phyloP scores from a whole-genome alignment of 176 grass and related monocot species.

The Rhipidocladum racemiflorum region DNA sequence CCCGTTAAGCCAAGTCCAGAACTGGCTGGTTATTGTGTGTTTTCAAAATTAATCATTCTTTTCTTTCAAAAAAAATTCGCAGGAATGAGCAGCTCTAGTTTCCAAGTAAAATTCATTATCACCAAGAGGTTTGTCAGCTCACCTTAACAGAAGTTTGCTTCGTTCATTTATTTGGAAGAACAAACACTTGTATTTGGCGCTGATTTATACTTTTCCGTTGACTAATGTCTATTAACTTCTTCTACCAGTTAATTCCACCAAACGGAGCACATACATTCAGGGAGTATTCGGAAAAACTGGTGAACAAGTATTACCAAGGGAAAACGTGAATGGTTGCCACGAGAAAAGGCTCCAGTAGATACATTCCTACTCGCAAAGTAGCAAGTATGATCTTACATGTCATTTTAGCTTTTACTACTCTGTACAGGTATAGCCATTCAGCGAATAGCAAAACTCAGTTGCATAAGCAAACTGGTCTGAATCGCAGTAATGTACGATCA shows the following conservation, averaged over 20 bases:
- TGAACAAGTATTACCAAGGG: constrained; percentile 67
- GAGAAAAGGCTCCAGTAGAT: not conserved
- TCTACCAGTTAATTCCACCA: constrained; percentile 63
- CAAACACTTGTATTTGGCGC: not conserved
- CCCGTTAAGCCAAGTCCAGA: too few relatives aligned
- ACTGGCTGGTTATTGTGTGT: too few relatives aligned
- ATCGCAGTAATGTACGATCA: not conserved
- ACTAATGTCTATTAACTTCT: not conserved
- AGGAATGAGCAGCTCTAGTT: constrained; percentile 78
- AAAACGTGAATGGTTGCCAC: constrained; percentile 20
- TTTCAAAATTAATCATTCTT: not conserved
- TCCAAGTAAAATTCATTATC: constrained; percentile 63
- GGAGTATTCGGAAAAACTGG: constrained; percentile 73
- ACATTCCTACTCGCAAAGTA: not conserved
- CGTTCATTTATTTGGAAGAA: not conserved
- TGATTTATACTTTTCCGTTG: not conserved
- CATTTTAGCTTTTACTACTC: not conserved
- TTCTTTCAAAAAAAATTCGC: constrained; percentile 7
- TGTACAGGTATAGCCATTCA: not conserved
- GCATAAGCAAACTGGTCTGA: not conserved
- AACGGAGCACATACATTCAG: constrained; percentile 75
- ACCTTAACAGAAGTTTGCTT: not conserved
- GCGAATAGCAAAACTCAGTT: not conserved
- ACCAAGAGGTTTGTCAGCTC: constrained; percentile 66
- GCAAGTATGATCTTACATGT: not conserved